These are phyloP conservation scores for Harringtonia aguacate DNA, from an alignment of 2,329 filamentous ascomycete genomes.

Conservation along the genomic window DNA sequence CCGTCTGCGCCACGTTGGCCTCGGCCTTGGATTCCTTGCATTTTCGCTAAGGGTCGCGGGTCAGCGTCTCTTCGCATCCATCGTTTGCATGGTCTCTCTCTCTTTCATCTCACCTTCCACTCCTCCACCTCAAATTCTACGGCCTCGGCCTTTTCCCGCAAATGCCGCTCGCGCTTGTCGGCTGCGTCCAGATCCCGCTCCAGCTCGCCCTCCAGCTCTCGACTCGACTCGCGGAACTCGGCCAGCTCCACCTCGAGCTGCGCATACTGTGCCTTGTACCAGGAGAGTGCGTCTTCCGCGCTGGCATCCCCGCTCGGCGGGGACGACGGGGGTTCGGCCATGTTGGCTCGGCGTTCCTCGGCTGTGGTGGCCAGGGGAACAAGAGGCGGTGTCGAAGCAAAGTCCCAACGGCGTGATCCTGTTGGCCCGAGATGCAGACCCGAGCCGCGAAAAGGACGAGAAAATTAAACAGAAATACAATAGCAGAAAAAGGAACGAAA, in stretches of 20 bases:
- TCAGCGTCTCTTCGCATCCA: too few relatives aligned
- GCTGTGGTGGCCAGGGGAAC: background rate
- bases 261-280: conserved; percentile 96
- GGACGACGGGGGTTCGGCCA: conserved; percentile 53
- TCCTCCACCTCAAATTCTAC: conserved; percentile 87
- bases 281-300: conserved; percentile 68
- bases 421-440: background rate
- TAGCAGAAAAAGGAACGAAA: background rate
- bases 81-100: conserved; percentile 5
- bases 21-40: conserved; percentile 92
- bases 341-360: conserved; percentile 17
- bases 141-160: conserved; percentile 80
- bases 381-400: background rate
- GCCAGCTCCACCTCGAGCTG: conserved; percentile 81
- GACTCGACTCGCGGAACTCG: conserved; percentile 89
- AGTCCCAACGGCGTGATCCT: background rate
- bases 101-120: conserved; percentile 70
- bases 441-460: background rate
- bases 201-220: conserved; percentile 85
- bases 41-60: conserved; percentile 61
- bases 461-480: background rate
- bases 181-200: conserved; percentile 94
- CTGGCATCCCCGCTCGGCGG: conserved; percentile 44
- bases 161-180: conserved; percentile 78
- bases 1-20: conserved; percentile 71